Conservation (phyloP, 345 rosid genomes). For the Citrus sp. region DNA sequence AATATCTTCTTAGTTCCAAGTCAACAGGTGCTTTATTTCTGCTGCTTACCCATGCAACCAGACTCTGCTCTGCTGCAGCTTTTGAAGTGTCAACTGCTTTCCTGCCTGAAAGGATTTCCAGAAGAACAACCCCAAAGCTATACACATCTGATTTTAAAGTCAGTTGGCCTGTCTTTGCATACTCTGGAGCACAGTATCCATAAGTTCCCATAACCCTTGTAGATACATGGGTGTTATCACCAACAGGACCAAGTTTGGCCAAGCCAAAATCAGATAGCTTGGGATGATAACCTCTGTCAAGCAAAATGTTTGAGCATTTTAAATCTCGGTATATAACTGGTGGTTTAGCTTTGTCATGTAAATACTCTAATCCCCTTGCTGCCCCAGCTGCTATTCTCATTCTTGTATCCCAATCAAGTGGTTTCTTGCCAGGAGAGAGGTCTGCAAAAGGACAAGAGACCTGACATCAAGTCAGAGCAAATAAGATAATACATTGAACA, state of each 20-base stretch:
- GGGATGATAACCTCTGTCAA: slow-evolving; percentile 66
- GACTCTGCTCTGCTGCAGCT: slow-evolving; percentile 69
- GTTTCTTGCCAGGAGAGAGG: slow-evolving; percentile 52
- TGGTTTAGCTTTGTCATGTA: slow-evolving; percentile 76
- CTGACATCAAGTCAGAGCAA: background rate
- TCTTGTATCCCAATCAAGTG: slow-evolving; percentile 85
- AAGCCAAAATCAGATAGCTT: slow-evolving; percentile 93
- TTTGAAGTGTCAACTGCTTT: slow-evolving; percentile 75
- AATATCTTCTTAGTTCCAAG: background rate
- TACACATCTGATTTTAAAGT: slow-evolving; percentile 86
- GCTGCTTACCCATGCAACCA: slow-evolving; percentile 80
- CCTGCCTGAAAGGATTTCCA: slow-evolving; percentile 85
- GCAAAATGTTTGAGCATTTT: slow-evolving; percentile 85
- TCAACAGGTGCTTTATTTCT: background rate
- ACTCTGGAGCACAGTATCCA: slow-evolving; percentile 91
- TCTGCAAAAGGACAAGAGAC: slow-evolving; percentile 34
- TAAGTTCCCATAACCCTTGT: slow-evolving; percentile 96
- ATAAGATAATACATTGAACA: background rate
- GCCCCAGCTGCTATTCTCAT: slow-evolving; percentile 95
- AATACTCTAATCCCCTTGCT: slow-evolving; percentile 76
- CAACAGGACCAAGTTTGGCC: slow-evolving; percentile 91
- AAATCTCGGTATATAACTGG: slow-evolving; percentile 83
- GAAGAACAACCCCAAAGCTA: slow-evolving; percentile 86
- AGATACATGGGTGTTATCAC: slow-evolving; percentile 85
- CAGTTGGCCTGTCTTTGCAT: slow-evolving; percentile 92